Evolutionary conservation across 1,139 yeast species (phyloP).

Genomic region (Zygoascus hellenicus): DNA sequence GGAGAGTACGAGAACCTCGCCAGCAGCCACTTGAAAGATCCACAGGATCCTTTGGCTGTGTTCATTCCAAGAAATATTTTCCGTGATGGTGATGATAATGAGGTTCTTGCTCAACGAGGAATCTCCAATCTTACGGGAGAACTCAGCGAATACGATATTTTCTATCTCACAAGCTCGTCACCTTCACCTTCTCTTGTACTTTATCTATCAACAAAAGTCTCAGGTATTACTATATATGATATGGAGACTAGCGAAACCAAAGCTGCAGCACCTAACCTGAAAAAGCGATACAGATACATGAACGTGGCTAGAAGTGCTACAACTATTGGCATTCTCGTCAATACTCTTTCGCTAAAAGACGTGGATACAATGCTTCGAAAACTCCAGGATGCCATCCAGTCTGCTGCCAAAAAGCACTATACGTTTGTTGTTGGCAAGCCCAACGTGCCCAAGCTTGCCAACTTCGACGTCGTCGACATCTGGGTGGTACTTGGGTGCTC

Average conservation of each 20-base stretch:
- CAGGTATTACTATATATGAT: constrained; percentile 38
- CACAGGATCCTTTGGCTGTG: constrained; percentile 6
- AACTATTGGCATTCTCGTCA: constrained; percentile 84
- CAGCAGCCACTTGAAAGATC: constrained; percentile 13
- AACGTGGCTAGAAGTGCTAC: constrained; percentile 87
- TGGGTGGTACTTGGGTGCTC: constrained; percentile 97
- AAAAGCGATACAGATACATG: constrained; percentile 80
- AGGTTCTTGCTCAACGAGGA: constrained; percentile 21
- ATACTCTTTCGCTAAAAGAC: constrained; percentile 74
- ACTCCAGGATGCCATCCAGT: constrained; percentile 53
- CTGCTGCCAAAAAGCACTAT: constrained; percentile 85
- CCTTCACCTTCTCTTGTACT: constrained; percentile 79
- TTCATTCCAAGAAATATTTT: constrained; percentile 10
- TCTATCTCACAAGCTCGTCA: constrained; percentile 51
- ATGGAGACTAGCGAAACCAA: constrained; percentile 22
- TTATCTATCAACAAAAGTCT: constrained; percentile 65
- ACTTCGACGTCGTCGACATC: constrained; percentile 82
- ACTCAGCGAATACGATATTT: constrained; percentile 43
- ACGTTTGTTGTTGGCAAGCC: constrained; percentile 97
- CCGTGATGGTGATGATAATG: neutral
- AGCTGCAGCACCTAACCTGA: constrained; percentile 64
- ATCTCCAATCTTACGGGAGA: constrained; percentile 18
- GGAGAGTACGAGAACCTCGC: constrained; percentile 16
- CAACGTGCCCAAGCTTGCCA: constrained; percentile 94
- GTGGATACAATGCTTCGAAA: constrained; percentile 59